Conservation (phyloP, 192 early-diverging fungal genomes). For the Spinellus fusiger region DNA sequence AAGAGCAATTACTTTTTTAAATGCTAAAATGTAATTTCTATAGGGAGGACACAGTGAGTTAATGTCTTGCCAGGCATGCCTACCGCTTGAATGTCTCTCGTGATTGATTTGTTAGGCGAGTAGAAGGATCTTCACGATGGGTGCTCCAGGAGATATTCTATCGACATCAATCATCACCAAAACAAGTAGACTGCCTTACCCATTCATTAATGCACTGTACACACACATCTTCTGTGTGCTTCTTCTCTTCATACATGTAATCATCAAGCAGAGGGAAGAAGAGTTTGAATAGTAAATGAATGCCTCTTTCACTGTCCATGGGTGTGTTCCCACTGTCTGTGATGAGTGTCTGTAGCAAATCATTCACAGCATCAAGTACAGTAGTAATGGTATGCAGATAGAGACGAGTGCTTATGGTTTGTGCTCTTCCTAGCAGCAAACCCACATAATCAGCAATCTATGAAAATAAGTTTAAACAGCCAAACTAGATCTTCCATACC, state of each 20-base stretch:
- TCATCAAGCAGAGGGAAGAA: slow-evolving; percentile 60
- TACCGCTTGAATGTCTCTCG: slow-evolving; percentile 32
- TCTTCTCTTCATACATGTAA: slow-evolving; percentile 64
- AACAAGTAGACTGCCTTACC: slow-evolving; percentile 23
- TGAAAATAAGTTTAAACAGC: neutral
- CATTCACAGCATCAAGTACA: slow-evolving; percentile 50
- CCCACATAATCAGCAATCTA: slow-evolving; percentile 69
- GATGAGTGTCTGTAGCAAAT: slow-evolving; percentile 44
- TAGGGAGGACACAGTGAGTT: neutral
- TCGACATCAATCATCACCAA: neutral
- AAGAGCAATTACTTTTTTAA: slow-evolving; percentile 45
- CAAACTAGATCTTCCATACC: slow-evolving; percentile 16
- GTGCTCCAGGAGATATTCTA: slow-evolving; percentile 4
- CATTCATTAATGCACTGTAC: slow-evolving; percentile 61
- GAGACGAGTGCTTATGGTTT: slow-evolving; percentile 47
- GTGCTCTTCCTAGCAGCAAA: slow-evolving; percentile 56
- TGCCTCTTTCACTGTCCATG: slow-evolving; percentile 44
- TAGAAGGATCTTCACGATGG: slow-evolving; percentile 12
- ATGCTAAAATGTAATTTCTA: slow-evolving; percentile 48
- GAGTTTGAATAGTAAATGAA: slow-evolving; percentile 49
- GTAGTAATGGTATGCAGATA: slow-evolving; percentile 68
- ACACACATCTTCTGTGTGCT: slow-evolving; percentile 51
- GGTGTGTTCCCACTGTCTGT: slow-evolving; percentile 32
- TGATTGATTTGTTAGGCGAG: slow-evolving; percentile 22
- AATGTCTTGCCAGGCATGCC: neutral